Conservation (phyloP, 2,329 filamentous ascomycete genomes). For the Aspergillus quadrilineatus region DNA sequence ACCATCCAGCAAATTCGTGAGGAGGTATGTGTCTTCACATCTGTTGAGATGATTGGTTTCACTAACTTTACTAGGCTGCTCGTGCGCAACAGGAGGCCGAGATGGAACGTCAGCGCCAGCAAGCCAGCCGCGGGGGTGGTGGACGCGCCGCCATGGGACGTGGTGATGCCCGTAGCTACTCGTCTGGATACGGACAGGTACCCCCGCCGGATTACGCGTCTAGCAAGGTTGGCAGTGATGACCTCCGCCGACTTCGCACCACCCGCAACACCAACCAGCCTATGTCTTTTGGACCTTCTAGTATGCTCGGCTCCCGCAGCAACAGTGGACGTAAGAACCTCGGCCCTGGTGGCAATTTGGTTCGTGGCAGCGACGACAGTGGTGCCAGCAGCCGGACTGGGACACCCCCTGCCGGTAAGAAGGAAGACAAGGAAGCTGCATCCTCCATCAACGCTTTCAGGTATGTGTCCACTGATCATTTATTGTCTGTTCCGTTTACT, state of each 20-base stretch:
- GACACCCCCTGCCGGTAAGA: slow-evolving; percentile 71
- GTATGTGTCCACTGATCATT: slow-evolving; percentile 55
- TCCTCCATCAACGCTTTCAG: slow-evolving; percentile 89
- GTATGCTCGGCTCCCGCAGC: slow-evolving; percentile 84
- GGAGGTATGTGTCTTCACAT: slow-evolving; percentile 54
- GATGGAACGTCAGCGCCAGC: slow-evolving; percentile 55
- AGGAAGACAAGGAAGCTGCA: slow-evolving; percentile 60
- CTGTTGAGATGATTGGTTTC: background rate
- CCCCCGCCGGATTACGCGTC: slow-evolving; percentile 67
- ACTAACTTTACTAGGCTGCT: slow-evolving; percentile 51
- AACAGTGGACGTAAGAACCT: slow-evolving; percentile 76
- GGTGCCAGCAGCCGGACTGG: slow-evolving; percentile 83
- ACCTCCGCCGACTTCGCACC: slow-evolving; percentile 73
- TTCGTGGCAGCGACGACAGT: slow-evolving; percentile 77
- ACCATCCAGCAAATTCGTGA: slow-evolving; percentile 90
- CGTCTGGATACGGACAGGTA: slow-evolving; percentile 65
- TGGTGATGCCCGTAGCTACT: slow-evolving; percentile 84
- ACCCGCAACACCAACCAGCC: slow-evolving; percentile 63
- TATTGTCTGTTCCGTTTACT: slow-evolving; percentile 2
- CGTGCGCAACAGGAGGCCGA: slow-evolving; percentile 81
- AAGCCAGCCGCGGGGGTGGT: slow-evolving; percentile 61
- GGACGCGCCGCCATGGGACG: slow-evolving; percentile 72
- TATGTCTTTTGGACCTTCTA: slow-evolving; percentile 74
- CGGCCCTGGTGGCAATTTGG: slow-evolving; percentile 70
- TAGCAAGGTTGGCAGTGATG: slow-evolving; percentile 87